These are phyloP conservation scores for Colletotrichum truncatum DNA, from an alignment of 2,329 filamentous ascomycete genomes.

Conservation along the genomic window DNA sequence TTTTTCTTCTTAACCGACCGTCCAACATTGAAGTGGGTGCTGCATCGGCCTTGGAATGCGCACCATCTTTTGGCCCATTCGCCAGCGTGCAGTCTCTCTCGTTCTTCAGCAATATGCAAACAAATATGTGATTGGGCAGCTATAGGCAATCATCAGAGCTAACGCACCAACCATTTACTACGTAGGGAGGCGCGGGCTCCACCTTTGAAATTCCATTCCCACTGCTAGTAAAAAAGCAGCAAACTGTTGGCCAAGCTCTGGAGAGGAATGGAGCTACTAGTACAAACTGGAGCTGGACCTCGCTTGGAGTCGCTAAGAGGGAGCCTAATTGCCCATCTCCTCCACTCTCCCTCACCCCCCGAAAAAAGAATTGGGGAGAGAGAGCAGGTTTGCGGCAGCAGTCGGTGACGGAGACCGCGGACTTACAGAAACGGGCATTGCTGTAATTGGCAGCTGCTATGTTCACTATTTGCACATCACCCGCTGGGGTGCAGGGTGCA, in stretches of 20 bases:
- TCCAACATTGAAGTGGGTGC: too few relatives aligned
- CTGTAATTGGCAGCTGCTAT: constrained; percentile 4
- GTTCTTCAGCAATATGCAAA: too few relatives aligned
- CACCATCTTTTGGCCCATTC: constrained; percentile 7
- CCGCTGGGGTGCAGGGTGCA: constrained; percentile 3
- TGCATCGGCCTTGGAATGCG: not conserved
- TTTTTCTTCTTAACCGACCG: too few relatives aligned
- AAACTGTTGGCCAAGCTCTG: constrained; percentile 11
- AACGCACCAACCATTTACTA: not conserved
- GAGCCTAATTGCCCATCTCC: not conserved
- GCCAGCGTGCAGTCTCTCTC: not conserved
- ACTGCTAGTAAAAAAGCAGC: not conserved
- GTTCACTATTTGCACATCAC: not conserved
- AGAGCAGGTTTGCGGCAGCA: not conserved
- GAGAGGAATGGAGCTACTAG: not conserved
- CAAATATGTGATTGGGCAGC: constrained; percentile 6
- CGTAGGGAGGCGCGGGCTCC: too few relatives aligned
- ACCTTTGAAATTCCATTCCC: too few relatives aligned
- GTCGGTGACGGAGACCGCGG: constrained; percentile 8
- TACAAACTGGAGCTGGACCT: not conserved
- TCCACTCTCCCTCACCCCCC: too few relatives aligned
- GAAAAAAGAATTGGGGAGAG: not conserved
- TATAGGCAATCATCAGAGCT: not conserved
- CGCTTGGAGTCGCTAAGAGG: not conserved
- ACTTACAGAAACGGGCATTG: not conserved